Evolutionary conservation across 768 basidiomycete species (phyloP).

Genomic region (Mycena metata): DNA sequence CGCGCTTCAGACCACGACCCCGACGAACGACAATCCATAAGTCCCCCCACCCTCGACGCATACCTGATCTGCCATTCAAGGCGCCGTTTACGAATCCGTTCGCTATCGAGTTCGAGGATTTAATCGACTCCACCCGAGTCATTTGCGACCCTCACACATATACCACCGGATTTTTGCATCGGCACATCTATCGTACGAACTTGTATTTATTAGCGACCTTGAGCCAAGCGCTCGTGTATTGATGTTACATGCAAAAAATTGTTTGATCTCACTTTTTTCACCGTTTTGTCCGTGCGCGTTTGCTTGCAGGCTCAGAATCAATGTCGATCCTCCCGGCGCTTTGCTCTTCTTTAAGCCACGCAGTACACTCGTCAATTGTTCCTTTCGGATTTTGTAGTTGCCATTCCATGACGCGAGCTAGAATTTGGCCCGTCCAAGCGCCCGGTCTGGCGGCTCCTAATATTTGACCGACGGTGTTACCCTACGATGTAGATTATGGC

Average conservation of each 20-base stretch:
- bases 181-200: neutral
- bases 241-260: slow-evolving; percentile 23
- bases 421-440: slow-evolving; percentile 74
- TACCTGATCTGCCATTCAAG: no score
- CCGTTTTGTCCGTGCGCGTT: slow-evolving; percentile 54
- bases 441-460: slow-evolving; percentile 73
- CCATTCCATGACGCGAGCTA: slow-evolving; percentile 85
- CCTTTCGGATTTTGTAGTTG: slow-evolving; percentile 82
- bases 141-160: neutral
- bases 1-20: no score
- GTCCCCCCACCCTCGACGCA: no score
- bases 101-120: slow-evolving; percentile 13
- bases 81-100: slow-evolving; percentile 38
- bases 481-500: slow-evolving; percentile 60
- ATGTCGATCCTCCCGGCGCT: slow-evolving; percentile 59
- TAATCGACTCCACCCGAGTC: no score
- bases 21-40: no score
- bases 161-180: neutral
- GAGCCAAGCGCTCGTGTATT: slow-evolving; percentile 29
- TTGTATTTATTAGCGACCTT: slow-evolving; percentile 21
- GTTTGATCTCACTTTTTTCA: slow-evolving; percentile 11
- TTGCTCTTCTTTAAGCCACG: slow-evolving; percentile 76
- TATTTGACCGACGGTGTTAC: slow-evolving; percentile 70
- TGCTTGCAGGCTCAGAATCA: slow-evolving; percentile 50
- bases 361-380: slow-evolving; percentile 74